A percentile compares a stretch with the other conserved stretches of the same genome.
Conservation (phyloP, 495 filamentous ascomycete species). For the Astrothelium subdiscretum region DNA sequence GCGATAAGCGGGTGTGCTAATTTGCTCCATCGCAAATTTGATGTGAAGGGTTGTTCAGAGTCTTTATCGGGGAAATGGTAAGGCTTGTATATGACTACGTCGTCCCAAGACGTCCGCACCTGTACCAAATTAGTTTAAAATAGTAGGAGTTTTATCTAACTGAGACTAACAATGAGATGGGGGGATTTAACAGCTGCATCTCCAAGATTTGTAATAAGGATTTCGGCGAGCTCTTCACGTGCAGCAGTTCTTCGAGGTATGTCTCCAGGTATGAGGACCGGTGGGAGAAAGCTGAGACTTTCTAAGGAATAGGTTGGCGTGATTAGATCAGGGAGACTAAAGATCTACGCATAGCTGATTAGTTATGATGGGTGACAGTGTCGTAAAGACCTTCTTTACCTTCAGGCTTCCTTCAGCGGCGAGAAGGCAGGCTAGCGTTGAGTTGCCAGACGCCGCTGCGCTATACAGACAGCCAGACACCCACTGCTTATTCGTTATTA, state of each 20-base stretch:
- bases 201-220: conserved; percentile 74
- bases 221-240: conserved; percentile 61
- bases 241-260: conserved; percentile 52
- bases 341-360: conserved; percentile 39
- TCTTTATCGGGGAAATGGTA: conserved; percentile 37
- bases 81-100: conserved; percentile 79
- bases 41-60: conserved; percentile 26
- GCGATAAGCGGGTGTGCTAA: conserved; percentile 51
- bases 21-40: conserved; percentile 59
- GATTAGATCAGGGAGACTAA: conserved; percentile 48
- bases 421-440: conserved; percentile 62
- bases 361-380: background rate
- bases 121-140: conserved; percentile 22
- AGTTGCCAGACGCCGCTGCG: conserved; percentile 35
- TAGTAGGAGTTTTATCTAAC: background rate
- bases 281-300: conserved; percentile 64
- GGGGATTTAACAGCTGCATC: conserved; percentile 57
- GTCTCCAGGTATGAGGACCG: conserved; percentile 60
- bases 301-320: conserved; percentile 53
- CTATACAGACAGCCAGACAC: conserved; percentile 67
- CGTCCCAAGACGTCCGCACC: conserved; percentile 67
- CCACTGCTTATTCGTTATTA: conserved; percentile 52
- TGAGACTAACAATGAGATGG: conserved; percentile 59
- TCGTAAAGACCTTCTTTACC: conserved; percentile 38
- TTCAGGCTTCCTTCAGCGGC: conserved; percentile 58